Percentiles rank a stretch among this genome's conserved stretches.
Conservation (phyloP, 2,329 filamentous ascomycete genomes). For the Juglanconis oblonga region DNA sequence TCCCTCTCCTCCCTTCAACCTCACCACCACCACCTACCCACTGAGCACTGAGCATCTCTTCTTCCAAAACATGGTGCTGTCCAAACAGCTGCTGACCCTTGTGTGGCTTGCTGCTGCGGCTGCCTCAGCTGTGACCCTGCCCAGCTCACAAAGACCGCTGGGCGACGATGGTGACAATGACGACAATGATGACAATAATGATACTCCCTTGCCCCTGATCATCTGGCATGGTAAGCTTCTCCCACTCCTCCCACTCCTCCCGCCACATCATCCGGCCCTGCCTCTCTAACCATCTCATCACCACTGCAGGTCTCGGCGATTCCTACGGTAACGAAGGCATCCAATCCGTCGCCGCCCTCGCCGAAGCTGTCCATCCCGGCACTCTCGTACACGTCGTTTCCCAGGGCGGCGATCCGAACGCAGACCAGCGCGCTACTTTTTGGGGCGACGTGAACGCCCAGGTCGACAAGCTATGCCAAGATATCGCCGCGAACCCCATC, state of each 20-base stretch:
- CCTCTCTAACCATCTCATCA: neutral
- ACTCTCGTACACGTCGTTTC: constrained; percentile 81
- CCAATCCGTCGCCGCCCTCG: constrained; percentile 66
- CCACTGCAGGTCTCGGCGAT: constrained; percentile 55
- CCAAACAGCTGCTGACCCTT: constrained; percentile 24
- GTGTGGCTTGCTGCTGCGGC: constrained; percentile 32
- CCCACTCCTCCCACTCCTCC: constrained; percentile 40
- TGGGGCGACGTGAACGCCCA: constrained; percentile 85
- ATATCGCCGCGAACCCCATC: constrained; percentile 72
- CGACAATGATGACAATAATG: constrained; percentile 39
- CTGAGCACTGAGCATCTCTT: too few relatives aligned
- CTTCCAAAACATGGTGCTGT: constrained; percentile 25
- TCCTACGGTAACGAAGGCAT: constrained; percentile 75
- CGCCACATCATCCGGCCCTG: constrained; percentile 20
- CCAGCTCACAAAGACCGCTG: constrained; percentile 20
- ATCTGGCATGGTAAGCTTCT: constrained; percentile 75
- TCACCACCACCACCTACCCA: neutral
- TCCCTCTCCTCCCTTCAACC: neutral
- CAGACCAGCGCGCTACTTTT: constrained; percentile 82
- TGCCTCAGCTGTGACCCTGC: constrained; percentile 31
- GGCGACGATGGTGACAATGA: constrained; percentile 30
- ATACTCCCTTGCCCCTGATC: constrained; percentile 79
- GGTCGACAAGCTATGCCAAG: constrained; percentile 72
- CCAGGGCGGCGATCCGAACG: constrained; percentile 61
- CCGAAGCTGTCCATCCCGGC: constrained; percentile 70